Conservation (phyloP, 345 rosid genomes). For the Citrus inodora region DNA sequence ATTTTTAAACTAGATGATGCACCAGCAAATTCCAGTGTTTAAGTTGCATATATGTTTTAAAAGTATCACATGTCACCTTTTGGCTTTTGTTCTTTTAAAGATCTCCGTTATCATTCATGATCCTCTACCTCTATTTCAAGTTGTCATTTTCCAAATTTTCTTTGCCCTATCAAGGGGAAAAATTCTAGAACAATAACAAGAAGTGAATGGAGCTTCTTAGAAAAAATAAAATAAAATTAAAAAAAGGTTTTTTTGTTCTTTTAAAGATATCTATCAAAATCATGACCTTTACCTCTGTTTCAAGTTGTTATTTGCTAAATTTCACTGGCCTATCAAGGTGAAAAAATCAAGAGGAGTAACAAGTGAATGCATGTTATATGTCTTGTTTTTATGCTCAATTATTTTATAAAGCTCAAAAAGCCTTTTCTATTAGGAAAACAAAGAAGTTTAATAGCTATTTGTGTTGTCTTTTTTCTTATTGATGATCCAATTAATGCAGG, state of each 20-base stretch:
- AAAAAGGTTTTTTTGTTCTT: not conserved
- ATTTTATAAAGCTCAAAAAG: not conserved
- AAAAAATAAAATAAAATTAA: too few relatives aligned
- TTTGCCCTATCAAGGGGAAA: not conserved
- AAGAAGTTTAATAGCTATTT: not conserved
- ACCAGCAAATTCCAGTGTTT: not conserved
- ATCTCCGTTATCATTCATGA: not conserved
- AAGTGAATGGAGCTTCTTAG: not conserved
- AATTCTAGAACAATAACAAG: not conserved
- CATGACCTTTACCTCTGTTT: not conserved
- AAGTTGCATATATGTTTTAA: not conserved
- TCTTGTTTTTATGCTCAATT: not conserved
- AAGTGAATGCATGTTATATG: not conserved
- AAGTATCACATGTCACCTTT: not conserved
- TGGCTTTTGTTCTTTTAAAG: not conserved
- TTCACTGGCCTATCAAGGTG: not conserved
- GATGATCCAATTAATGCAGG: conserved; percentile 40
- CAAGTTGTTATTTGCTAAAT: not conserved
- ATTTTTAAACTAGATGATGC: not conserved
- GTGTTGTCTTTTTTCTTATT: conserved; percentile 7
- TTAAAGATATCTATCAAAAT: not conserved
- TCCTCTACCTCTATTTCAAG: not conserved
- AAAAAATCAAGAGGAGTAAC: not conserved
- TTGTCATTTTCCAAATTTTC: not conserved
- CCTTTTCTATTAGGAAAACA: not conserved